phyloP scores from a whole-genome alignment of 2,329 filamentous ascomycete species.

The Ceratocystis colombiana region DNA sequence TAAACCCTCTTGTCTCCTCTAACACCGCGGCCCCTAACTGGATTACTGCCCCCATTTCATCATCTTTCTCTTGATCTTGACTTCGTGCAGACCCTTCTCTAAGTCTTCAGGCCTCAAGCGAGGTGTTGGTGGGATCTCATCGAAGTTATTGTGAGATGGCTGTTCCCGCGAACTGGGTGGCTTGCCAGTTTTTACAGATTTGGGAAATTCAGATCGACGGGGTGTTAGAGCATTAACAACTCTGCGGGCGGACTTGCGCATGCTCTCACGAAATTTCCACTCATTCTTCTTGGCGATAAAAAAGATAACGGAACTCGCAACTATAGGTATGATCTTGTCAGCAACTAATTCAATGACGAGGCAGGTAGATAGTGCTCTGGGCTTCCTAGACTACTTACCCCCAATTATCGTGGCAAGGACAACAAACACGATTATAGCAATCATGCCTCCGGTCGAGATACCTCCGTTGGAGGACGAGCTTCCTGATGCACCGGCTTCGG shows the following conservation, averaged over 20 bases:
- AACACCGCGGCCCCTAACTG: neutral
- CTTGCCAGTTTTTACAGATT: conserved; percentile 42
- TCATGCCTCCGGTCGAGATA: conserved; percentile 57
- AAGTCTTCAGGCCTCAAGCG: conserved; percentile 45
- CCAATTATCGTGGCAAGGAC: conserved; percentile 56
- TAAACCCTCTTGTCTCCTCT: neutral
- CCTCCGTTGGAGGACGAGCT: conserved; percentile 48
- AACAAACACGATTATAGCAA: conserved; percentile 66
- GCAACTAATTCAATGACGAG: neutral
- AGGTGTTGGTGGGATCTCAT: conserved; percentile 52
- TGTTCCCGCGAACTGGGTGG: conserved; percentile 17
- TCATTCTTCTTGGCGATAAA: conserved; percentile 75
- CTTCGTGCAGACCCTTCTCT: conserved; percentile 45
- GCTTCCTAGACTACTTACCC: conserved; percentile 41
- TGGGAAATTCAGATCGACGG: conserved; percentile 50
- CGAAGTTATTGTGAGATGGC: conserved; percentile 38
- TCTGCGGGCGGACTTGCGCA: conserved; percentile 57
- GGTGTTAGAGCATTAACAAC: conserved; percentile 55
- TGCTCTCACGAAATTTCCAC: conserved; percentile 65
- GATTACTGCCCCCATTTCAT: conserved; percentile 28
- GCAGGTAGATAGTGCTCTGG: no score
- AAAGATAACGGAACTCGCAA: conserved; percentile 57
- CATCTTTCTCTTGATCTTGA: conserved; percentile 31
- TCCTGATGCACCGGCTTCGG: conserved; percentile 56
- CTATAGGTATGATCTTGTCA: conserved; percentile 35